These are phyloP conservation scores for Blastobotrys mokoenaii DNA, from an alignment of 805 yeast species.

Conservation along the genomic window DNA sequence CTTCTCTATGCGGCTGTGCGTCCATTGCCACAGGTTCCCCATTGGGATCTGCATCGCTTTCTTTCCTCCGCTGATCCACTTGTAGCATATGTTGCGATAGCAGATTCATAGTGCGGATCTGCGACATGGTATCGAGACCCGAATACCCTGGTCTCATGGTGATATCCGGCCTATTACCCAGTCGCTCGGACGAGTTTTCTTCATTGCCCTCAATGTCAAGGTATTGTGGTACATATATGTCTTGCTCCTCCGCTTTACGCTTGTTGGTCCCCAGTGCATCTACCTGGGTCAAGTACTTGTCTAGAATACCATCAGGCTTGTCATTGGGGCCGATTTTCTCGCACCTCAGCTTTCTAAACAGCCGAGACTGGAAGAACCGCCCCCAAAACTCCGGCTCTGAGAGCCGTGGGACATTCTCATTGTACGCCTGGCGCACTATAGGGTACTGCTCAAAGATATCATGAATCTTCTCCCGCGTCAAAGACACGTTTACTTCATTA, in stretches of 20 bases:
- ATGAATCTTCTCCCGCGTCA: slow-evolving; percentile 81
- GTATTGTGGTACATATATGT: slow-evolving; percentile 51
- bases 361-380: slow-evolving; percentile 81
- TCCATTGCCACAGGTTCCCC: too few species aligned
- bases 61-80: neutral
- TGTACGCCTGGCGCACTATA: slow-evolving; percentile 77
- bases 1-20: neutral
- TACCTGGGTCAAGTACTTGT: slow-evolving; percentile 69
- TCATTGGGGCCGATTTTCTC: slow-evolving; percentile 70
- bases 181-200: slow-evolving; percentile 65
- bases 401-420: slow-evolving; percentile 82
- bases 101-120: slow-evolving; percentile 82
- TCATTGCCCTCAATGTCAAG: slow-evolving; percentile 76
- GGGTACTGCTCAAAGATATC: slow-evolving; percentile 92
- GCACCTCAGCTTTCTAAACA: slow-evolving; percentile 82
- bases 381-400: slow-evolving; percentile 95
- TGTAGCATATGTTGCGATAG: slow-evolving; percentile 71
- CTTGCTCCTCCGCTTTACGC: slow-evolving; percentile 15
- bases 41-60: too few species aligned
- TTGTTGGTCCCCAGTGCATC: slow-evolving; percentile 31
- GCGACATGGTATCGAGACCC: slow-evolving; percentile 60
- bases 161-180: slow-evolving; percentile 79
- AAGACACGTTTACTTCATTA: slow-evolving; percentile 86
- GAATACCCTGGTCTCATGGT: slow-evolving; percentile 66
- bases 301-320: slow-evolving; percentile 77